These are phyloP conservation scores for Aspergillus latus DNA, from an alignment of 2,329 filamentous ascomycete species.

Conservation along the genomic window DNA sequence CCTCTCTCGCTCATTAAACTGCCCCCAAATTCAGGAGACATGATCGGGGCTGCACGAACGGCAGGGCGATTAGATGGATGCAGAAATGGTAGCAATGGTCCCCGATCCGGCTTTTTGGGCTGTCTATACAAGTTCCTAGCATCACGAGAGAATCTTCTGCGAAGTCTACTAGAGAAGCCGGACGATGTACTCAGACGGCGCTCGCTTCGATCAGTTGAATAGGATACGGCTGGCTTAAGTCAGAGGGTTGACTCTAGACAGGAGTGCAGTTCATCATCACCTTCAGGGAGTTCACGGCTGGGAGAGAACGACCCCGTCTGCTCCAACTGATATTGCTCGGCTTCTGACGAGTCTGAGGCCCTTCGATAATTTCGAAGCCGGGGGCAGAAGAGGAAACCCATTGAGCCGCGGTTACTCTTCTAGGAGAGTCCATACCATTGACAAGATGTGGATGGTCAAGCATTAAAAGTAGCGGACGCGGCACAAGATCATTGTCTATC, in stretches of 20 bases:
- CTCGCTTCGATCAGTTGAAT: constrained; percentile 9
- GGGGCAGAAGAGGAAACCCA: constrained; percentile 29
- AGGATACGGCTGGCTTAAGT: constrained; percentile 9
- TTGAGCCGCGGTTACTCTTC: constrained; percentile 10
- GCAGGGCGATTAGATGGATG: constrained; percentile 21
- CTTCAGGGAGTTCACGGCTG: constrained; percentile 12
- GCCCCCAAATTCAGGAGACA: constrained; percentile 28
- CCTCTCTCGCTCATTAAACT: constrained; percentile 40
- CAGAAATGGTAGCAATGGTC: constrained; percentile 19
- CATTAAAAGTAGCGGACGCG: neutral
- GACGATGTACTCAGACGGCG: constrained; percentile 18
- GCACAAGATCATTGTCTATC: neutral
- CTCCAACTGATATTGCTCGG: constrained; percentile 16
- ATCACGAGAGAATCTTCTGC: constrained; percentile 36
- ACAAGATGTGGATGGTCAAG: neutral
- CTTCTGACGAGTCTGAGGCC: constrained; percentile 18
- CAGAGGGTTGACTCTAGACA: neutral
- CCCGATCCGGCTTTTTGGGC: constrained; percentile 17
- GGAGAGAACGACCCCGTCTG: constrained; percentile 1
- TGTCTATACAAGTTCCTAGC: constrained; percentile 20
- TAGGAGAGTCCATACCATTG: neutral
- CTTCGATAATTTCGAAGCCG: constrained; percentile 24
- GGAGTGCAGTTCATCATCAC: constrained; percentile 10
- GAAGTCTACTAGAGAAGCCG: constrained; percentile 31
- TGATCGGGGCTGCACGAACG: constrained; percentile 3